phyloP scores from a whole-genome alignment of 495 filamentous ascomycete species.

The Aspergillus olivimuriae region DNA sequence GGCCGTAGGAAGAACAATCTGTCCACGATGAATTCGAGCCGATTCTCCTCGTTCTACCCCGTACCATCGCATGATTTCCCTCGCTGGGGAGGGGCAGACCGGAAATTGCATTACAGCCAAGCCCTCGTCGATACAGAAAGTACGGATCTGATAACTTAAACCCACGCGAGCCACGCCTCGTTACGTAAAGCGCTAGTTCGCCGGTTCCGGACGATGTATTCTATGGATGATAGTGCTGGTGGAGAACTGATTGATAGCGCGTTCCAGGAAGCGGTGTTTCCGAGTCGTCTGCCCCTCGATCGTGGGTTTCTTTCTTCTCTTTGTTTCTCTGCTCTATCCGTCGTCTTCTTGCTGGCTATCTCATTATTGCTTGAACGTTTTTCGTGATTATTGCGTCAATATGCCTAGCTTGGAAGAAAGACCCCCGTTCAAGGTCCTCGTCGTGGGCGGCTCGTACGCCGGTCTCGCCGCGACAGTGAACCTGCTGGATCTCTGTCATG shows the following conservation, averaged over 20 bases:
- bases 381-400: background rate
- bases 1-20: background rate
- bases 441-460: slow-evolving; percentile 49
- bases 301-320: background rate
- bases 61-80: no score
- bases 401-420: background rate
- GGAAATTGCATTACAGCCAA: background rate
- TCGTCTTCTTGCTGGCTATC: background rate
- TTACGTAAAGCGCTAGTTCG: background rate
- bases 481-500: slow-evolving; percentile 46
- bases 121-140: background rate
- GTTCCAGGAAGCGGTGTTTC: background rate
- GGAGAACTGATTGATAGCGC: background rate
- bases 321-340: background rate
- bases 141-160: background rate
- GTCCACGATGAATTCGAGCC: no score
- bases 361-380: no score
- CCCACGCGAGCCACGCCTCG: background rate
- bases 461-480: slow-evolving; percentile 53
- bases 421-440: background rate
- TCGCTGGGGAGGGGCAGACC: background rate
- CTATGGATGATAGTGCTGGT: background rate
- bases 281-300: background rate
- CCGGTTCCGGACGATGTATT: background rate
- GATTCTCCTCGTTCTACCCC: no score